Base-by-base conservation (phyloP, 208 protist genomes). In the Trypanosomatidae sp. region DNA sequence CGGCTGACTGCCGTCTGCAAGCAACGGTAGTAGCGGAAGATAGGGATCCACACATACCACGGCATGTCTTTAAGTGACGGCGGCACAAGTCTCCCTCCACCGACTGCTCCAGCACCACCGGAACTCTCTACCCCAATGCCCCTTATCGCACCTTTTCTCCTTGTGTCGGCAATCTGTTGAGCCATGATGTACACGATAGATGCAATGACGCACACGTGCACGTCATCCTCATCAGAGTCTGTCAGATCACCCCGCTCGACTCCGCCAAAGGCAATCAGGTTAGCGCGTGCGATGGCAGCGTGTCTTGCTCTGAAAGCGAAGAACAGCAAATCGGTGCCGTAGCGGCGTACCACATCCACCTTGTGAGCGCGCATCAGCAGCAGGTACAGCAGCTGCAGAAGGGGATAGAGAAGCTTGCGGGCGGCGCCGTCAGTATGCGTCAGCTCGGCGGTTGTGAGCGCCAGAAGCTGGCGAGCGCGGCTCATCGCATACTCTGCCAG, bases 331-430 rank as follows among this genome's bases (percentile, higher is more conserved):
- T 76, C 76, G 0, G 49, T 47, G 17, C 74, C 77, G 66, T 85
- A 73, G 47, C 69, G 79, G n/a, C 75, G 55, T 43, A 85, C 78
- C 60, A 87, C 75, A 41, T 80, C 77, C n/a, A 30, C 56, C 12
- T 79, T 76, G 47, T 85, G 77, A 25, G 69, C 55, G 49, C 86
- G 83, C 74, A 77, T 55, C 9, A 88, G 79, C 25, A 91, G 52
- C 52, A 91, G 62, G 44, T 83, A 80, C 3, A 88, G 50, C 8
- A 82, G 56, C 67, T 88, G 82, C 69, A 82, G 62, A 36, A 81
- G 36, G 12, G 50, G 67, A 36, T 49, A 33, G 22, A 70, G 58
- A 5, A 72, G 71, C 3, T 55, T 50, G 1, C 46, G 28, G 7
- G 59, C 17, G 65, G 71, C 56, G 59, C 58, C 46, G 44, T 41